Percentiles rank a stretch among this genome's conserved stretches.
Conservation (phyloP, 352 stramenopile genomes). For the Blastocystis sp. region DNA sequence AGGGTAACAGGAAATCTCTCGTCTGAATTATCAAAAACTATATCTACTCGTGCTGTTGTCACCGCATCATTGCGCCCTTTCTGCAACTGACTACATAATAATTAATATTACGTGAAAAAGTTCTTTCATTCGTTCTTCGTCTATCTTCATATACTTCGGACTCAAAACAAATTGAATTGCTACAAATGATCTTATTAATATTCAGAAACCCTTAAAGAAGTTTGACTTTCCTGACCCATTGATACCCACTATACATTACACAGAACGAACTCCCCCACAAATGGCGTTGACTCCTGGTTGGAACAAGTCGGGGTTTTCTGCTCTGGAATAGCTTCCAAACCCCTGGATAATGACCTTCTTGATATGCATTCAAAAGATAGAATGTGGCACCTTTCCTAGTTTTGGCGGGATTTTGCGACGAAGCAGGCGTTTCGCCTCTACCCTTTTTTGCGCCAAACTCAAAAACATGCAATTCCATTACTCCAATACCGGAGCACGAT, state of each 20-base stretch:
- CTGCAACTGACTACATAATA: slow-evolving; percentile 53
- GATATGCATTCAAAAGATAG: slow-evolving; percentile 85
- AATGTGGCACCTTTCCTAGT: neutral
- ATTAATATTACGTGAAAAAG: slow-evolving; percentile 87
- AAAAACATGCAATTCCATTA: slow-evolving; percentile 48
- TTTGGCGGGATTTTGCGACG: slow-evolving; percentile 39
- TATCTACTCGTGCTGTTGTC: slow-evolving; percentile 95
- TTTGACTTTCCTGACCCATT: slow-evolving; percentile 89
- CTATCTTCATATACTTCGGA: slow-evolving; percentile 82
- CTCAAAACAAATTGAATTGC: slow-evolving; percentile 96
- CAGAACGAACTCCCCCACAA: neutral
- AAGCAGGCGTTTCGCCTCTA: slow-evolving; percentile 36
- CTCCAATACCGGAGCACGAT: neutral
- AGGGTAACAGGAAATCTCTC: slow-evolving; percentile 78
- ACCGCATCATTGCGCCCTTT: slow-evolving; percentile 83
- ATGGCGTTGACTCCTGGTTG: slow-evolving; percentile 87
- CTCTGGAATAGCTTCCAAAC: slow-evolving; percentile 88
- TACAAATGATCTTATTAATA: neutral
- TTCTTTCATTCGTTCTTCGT: slow-evolving; percentile 84
- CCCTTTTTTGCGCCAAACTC: neutral
- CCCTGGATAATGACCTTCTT: slow-evolving; percentile 90
- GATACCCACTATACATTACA: slow-evolving; percentile 79
- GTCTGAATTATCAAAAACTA: slow-evolving; percentile 99
- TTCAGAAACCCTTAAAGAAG: slow-evolving; percentile 85
- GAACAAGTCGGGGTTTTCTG: slow-evolving; percentile 78